Percentiles rank a stretch among this genome's conserved stretches.
Evolutionary conservation across 2,329 filamentous ascomycete species (phyloP).

Genomic region (Nannizziopsis barbatae): DNA sequence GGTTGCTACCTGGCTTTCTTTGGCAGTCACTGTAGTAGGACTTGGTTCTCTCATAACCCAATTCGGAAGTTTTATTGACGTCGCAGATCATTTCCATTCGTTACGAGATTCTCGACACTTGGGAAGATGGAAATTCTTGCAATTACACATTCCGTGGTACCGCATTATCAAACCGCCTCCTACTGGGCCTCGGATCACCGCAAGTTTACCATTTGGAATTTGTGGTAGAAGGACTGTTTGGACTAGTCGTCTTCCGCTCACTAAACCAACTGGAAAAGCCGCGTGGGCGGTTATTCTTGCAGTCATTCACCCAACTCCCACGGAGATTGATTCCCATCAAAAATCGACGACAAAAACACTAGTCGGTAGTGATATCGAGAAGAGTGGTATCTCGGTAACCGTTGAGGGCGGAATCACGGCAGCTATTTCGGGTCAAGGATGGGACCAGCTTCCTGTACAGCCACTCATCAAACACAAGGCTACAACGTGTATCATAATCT

Average conservation of each 20-base stretch:
- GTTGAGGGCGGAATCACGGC: not conserved
- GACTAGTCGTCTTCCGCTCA: not conserved
- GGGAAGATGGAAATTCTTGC: conserved; percentile 2
- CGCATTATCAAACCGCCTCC: conserved; percentile 4
- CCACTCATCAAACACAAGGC: conserved; percentile 2
- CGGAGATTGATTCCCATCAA: not conserved
- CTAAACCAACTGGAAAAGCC: not conserved
- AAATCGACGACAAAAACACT: no score
- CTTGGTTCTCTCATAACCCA: conserved; percentile 3
- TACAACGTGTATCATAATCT: not conserved
- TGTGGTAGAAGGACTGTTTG: not conserved
- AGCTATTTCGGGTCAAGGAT: not conserved
- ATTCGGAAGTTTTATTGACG: conserved; percentile 1
- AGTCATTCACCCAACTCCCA: not conserved
- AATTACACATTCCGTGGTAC: conserved; percentile 4
- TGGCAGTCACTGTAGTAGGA: conserved; percentile 3
- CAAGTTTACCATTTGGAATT: conserved; percentile 1
- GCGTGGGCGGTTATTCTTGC: conserved; percentile 2
- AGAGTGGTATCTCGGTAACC: not conserved
- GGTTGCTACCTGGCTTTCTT: conserved; percentile 4
- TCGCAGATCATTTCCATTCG: conserved; percentile 1
- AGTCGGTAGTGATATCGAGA: no score
- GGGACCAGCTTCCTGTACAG: conserved; percentile 1
- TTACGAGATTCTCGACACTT: conserved; percentile 1
- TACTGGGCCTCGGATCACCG: not conserved